These are phyloP conservation scores for Penicillium odoratum DNA, from an alignment of 495 filamentous ascomycete genomes.

Conservation along the genomic window DNA sequence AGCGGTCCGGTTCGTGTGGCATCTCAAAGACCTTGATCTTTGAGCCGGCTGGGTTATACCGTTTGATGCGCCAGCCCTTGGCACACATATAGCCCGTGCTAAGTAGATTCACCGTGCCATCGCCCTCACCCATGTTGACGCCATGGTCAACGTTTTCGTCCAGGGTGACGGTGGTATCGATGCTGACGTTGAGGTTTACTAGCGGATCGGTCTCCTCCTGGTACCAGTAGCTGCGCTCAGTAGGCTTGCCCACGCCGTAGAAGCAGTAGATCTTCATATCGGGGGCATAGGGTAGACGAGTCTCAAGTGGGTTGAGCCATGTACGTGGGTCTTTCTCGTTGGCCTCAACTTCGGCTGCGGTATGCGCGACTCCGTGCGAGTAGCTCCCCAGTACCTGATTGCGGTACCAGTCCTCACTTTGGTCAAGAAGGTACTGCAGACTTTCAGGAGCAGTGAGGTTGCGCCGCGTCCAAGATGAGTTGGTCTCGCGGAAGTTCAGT, in stretches of 20 bases:
- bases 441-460: conserved; percentile 83
- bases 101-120: conserved; percentile 89
- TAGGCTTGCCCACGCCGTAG: conserved; percentile 90
- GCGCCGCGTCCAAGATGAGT: conserved; percentile 57
- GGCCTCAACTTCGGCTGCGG: conserved; percentile 73
- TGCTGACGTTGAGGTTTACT: conserved; percentile 76
- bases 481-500: conserved; percentile 77
- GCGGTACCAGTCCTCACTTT: conserved; percentile 82
- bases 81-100: conserved; percentile 95
- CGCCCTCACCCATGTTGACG: conserved; percentile 89
- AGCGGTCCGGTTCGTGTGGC: conserved; percentile 92
- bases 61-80: conserved; percentile 84
- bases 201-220: conserved; percentile 66
- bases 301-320: conserved; percentile 95
- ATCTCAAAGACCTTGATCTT: conserved; percentile 88
- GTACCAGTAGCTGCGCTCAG: conserved; percentile 90
- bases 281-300: conserved; percentile 82
- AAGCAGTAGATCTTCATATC: conserved; percentile 97
- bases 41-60: conserved; percentile 85
- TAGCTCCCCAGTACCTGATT: conserved; percentile 71
- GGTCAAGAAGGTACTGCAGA: conserved; percentile 71
- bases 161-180: conserved; percentile 77
- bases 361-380: conserved; percentile 86
- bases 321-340: conserved; percentile 81
- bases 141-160: conserved; percentile 75